A percentile compares a stretch with the other conserved stretches of the same genome.
phyloP scores from a whole-genome alignment of 2,329 filamentous ascomycete genomes.

The Fusarium domesticum region DNA sequence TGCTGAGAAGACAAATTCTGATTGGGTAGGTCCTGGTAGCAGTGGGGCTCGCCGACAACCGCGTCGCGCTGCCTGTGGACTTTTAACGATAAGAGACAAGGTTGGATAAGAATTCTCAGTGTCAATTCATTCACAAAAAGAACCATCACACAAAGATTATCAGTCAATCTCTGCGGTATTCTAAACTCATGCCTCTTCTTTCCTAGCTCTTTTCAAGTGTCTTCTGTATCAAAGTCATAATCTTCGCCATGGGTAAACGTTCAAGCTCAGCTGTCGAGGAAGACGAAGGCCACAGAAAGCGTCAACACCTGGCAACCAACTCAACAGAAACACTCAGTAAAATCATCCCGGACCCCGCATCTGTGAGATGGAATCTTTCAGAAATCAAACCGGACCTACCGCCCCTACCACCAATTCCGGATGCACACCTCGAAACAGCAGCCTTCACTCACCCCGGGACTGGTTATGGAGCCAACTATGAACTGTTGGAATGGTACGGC shows the following conservation, averaged over 20 bases:
- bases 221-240: neutral
- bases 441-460: constrained; percentile 66
- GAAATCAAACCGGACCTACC: constrained; percentile 51
- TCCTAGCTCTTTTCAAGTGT: too few relatives aligned
- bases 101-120: neutral
- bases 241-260: constrained; percentile 16
- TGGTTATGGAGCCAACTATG: constrained; percentile 53
- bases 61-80: neutral
- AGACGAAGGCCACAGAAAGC: constrained; percentile 16
- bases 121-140: neutral
- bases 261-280: constrained; percentile 3
- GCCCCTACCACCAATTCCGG: constrained; percentile 58
- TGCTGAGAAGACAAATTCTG: constrained; percentile 12
- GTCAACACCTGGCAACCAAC: constrained; percentile 12
- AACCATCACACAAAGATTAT: neutral
- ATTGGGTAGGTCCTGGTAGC: constrained; percentile 16
- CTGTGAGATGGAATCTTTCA: constrained; percentile 47
- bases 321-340: constrained; percentile 1
- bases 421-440: constrained; percentile 57
- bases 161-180: too few relatives aligned
- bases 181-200: too few relatives aligned
- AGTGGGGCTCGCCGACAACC: constrained; percentile 1
- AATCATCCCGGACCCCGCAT: constrained; percentile 12
- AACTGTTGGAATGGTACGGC: constrained; percentile 83
- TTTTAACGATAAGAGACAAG: too few relatives aligned